phyloP scores from a whole-genome alignment of 129 eudicot species.

The Helianthus tuberosus region DNA sequence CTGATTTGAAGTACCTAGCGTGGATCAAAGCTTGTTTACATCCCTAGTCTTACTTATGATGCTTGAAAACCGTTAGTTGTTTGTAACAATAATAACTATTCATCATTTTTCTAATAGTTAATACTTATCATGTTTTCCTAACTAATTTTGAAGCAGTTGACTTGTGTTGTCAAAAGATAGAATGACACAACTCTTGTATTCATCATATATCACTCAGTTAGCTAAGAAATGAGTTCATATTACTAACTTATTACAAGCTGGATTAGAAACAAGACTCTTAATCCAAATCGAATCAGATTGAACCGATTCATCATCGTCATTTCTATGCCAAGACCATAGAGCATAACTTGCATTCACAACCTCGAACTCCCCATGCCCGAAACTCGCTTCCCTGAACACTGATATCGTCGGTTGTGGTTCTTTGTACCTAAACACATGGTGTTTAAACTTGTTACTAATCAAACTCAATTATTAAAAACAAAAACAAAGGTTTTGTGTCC shows the following conservation, averaged over 20 bases:
- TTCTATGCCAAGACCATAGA: slow-evolving; percentile 72
- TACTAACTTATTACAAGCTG: slow-evolving; percentile 36
- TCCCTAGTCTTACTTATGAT: no score
- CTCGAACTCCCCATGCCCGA: slow-evolving; percentile 67
- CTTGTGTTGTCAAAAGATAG: neutral
- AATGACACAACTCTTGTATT: neutral
- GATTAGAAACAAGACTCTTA: slow-evolving; percentile 37
- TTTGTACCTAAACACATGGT: slow-evolving; percentile 40
- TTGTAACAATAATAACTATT: neutral
- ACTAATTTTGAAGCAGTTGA: neutral
- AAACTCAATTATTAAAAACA: neutral
- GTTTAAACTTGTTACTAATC: neutral
- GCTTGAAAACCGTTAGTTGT: no score
- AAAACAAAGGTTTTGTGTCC: neutral
- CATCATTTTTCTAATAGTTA: neutral
- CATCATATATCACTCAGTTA: neutral
- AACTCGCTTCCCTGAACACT: slow-evolving; percentile 71
- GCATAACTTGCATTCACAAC: slow-evolving; percentile 61
- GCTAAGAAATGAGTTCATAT: no score
- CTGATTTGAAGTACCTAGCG: no score
- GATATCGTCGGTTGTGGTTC: slow-evolving; percentile 58
- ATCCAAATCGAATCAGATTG: slow-evolving; percentile 53
- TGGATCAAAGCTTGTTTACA: no score
- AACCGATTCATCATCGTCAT: slow-evolving; percentile 54
- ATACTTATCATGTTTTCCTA: neutral